Percentiles rank a stretch among this genome's conserved stretches.
Conservation (phyloP, 257 asterid genomes). For the Mitragyna speciosa region DNA sequence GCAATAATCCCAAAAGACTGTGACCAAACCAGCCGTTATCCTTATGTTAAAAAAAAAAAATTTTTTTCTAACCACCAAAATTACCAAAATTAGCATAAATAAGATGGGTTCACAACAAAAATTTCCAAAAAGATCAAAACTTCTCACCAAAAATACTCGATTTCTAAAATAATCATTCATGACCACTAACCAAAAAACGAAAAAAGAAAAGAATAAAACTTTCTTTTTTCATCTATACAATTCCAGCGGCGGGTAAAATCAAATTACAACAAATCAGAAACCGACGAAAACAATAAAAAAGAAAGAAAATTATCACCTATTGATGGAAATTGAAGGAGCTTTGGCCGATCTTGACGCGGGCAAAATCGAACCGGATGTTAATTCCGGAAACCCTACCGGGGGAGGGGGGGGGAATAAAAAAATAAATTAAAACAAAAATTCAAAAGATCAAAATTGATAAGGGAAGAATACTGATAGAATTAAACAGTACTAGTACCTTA, state of each 20-base stretch:
- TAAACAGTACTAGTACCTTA: too few species aligned
- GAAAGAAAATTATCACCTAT: background rate
- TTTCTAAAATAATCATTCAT: background rate
- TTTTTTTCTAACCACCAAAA: background rate
- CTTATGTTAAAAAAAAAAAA: background rate
- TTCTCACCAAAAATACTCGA: background rate
- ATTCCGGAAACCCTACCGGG: constrained; percentile 3
- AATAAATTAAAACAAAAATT: background rate
- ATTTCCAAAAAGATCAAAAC: background rate
- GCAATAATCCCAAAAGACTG: background rate
- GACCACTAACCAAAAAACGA: background rate
- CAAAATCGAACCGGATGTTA: constrained; percentile 12
- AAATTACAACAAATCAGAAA: too few species aligned
- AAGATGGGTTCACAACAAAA: background rate
- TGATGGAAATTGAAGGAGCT: background rate
- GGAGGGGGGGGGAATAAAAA: background rate
- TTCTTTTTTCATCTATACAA: too few species aligned
- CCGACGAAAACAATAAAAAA: too few species aligned
- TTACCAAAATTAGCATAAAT: background rate
- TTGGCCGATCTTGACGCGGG: constrained; percentile 24
- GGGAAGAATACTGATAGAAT: too few species aligned
- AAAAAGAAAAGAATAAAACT: background rate
- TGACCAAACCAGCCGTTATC: background rate
- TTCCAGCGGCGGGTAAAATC: too few species aligned
- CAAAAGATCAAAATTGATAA: too few species aligned